Conservation (phyloP, 805 yeast species). For the Yarrowia alimentaria region DNA sequence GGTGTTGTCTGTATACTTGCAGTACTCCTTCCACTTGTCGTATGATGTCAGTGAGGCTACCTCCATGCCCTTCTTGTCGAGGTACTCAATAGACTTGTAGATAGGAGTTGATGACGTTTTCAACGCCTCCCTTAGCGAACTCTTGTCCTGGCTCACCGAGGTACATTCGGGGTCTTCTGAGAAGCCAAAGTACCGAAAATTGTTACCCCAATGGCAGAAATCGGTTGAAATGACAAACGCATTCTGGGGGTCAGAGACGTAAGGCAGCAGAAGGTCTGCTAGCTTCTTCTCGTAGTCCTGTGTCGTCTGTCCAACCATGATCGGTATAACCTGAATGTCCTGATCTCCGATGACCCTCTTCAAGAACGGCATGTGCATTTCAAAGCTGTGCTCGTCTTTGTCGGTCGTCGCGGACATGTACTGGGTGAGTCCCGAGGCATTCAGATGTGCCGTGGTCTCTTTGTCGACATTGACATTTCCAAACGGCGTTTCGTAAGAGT, state of each 20-base stretch:
- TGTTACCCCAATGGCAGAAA: conserved; percentile 90
- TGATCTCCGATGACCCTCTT: conserved; percentile 40
- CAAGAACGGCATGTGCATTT: conserved; percentile 86
- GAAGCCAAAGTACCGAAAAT: conserved; percentile 60
- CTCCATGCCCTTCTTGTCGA: conserved; percentile 72
- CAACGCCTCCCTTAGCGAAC: conserved; percentile 29
- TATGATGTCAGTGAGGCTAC: conserved; percentile 56
- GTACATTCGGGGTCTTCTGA: conserved; percentile 36
- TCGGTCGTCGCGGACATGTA: conserved; percentile 62
- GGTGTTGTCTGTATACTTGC: conserved; percentile 74
- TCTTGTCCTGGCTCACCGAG: conserved; percentile 7
- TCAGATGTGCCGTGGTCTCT: conserved; percentile 37
- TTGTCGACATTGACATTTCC: conserved; percentile 71
- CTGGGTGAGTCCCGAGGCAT: conserved; percentile 47
- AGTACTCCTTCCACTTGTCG: conserved; percentile 62
- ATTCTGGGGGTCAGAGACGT: conserved; percentile 52
- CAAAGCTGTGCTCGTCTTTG: conserved; percentile 86
- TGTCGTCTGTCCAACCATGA: conserved; percentile 68
- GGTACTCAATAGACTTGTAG: conserved; percentile 64
- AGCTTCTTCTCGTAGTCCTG: conserved; percentile 46
- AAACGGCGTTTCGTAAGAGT: conserved; percentile 72
- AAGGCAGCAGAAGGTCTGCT: conserved; percentile 52
- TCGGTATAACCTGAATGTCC: conserved; percentile 57
- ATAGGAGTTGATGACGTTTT: conserved; percentile 47
- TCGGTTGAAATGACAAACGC: conserved; percentile 84